Evolutionary conservation across 2,329 filamentous ascomycete genomes (phyloP).

Genomic region (Colletotrichum scovillei): DNA sequence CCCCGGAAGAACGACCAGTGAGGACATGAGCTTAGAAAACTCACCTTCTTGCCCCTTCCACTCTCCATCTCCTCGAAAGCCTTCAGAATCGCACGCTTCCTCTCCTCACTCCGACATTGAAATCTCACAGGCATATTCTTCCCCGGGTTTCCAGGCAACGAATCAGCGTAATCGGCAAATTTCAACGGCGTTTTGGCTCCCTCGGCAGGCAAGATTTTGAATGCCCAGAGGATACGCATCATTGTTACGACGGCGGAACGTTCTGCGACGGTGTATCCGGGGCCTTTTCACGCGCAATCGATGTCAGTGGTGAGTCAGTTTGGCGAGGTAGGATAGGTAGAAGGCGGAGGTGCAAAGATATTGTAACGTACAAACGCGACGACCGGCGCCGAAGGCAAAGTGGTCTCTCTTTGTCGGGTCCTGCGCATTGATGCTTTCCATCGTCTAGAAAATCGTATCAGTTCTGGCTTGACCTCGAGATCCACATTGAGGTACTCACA

Average conservation of each 20-base stretch:
- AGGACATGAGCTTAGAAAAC: neutral
- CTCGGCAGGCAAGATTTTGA: neutral
- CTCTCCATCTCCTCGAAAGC: neutral
- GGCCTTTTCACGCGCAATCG: neutral
- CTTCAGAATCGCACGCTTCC: neutral
- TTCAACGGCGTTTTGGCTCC: neutral
- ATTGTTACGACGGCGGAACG: neutral
- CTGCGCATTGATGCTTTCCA: constrained; percentile 8
- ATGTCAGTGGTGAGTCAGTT: too few species aligned
- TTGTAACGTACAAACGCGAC: constrained; percentile 33
- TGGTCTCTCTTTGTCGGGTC: constrained; percentile 44
- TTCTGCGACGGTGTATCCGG: neutral
- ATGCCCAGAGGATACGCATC: neutral
- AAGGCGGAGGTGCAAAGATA: neutral
- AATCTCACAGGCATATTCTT: neutral
- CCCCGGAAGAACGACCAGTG: too few species aligned
- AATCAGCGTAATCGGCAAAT: neutral
- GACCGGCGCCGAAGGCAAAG: constrained; percentile 45
- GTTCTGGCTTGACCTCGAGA: too few species aligned
- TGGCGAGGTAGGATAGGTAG: too few species aligned
- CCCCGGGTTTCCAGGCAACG: neutral
- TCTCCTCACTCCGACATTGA: neutral
- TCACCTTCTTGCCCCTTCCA: neutral
- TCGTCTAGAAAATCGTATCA: neutral
- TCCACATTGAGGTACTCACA: neutral